Base-by-base conservation (phyloP, 202 grass and related monocot species). In the Tripidium arundinaceum region DNA sequence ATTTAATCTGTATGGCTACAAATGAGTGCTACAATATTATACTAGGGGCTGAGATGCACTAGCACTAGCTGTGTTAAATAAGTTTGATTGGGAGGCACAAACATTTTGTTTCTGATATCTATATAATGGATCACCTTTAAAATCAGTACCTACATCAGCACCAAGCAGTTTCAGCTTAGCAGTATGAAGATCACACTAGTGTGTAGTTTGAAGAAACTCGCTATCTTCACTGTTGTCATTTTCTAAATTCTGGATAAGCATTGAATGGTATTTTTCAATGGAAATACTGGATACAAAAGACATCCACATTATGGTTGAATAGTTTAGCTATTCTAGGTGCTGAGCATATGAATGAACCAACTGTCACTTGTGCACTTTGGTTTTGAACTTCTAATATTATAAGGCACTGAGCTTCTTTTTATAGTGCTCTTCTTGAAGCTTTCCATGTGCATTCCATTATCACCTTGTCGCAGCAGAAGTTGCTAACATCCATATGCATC, bases 371-470 rank as follows among this genome's bases (percentile, higher is more conserved):
- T n/a, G n/a, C n/a, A n/a, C n/a, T n/a, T n/a, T n/a, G n/a, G n/a
- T n/a, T n/a, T n/a, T n/a, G n/a, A n/a, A n/a, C n/a, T n/a, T n/a
- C n/a, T n/a, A n/a, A n/a, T n/a, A n/a, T n/a, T n/a, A n/a, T n/a
- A n/a, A n/a, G n/a, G n/a, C n/a, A n/a, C n/a, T n/a, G n/a, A n/a
- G n/a, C n/a, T n/a, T n/a, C n/a, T n/a, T n/a, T n/a, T n/a, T n/a
- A n/a, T n/a, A n/a, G 33, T 36, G 33, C 33, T 36, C 33, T 36
- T 36, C 33, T 62, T 21, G 61, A 36, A 46, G 19, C 41, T 21
- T 71, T 86, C 64, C 54, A 71, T 2, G 22, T 43, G 55, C 78
- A 54, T 50, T 42, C 41, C 64, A 40, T 78, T 33, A 84, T 84
- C 54, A 62, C 33, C 29, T 3, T 31, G 29, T 31, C 14, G 28